Percentiles rank a stretch among this genome's conserved stretches.
phyloP scores from a whole-genome alignment of 495 filamentous ascomycete genomes.

The Hypoxylon lenormandii region DNA sequence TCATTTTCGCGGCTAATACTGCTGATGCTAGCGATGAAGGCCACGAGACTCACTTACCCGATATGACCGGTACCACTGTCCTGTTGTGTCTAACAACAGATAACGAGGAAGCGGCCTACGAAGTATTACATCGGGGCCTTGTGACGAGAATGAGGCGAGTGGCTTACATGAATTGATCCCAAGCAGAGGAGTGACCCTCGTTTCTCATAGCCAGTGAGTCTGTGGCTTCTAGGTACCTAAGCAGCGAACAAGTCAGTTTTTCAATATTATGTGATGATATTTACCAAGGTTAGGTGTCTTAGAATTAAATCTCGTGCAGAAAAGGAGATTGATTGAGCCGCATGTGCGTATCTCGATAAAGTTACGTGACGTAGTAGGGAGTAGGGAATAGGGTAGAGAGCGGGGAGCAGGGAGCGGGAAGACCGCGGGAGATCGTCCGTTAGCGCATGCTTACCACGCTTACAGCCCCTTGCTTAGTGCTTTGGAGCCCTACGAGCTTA shows the following conservation, averaged over 20 bases:
- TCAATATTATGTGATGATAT: too few species aligned
- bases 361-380: background rate
- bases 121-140: slow-evolving; percentile 48
- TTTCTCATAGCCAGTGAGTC: background rate
- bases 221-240: too few species aligned
- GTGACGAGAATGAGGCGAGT: background rate
- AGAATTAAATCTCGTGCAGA: background rate
- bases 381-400: too few species aligned
- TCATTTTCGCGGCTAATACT: slow-evolving; percentile 65
- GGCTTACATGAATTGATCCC: slow-evolving; percentile 5
- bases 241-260: too few species aligned
- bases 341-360: background rate
- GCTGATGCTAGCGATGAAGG: slow-evolving; percentile 58
- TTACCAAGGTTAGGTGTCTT: too few species aligned
- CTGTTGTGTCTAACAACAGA: slow-evolving; percentile 58
- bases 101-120: slow-evolving; percentile 55
- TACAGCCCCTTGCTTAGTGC: too few species aligned
- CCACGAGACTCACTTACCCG: slow-evolving; percentile 62
- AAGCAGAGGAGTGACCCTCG: background rate
- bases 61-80: slow-evolving; percentile 53
- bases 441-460: background rate
- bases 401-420: too few species aligned
- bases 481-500: too few species aligned
- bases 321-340: background rate
- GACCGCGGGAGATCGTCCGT: background rate